Conservation (phyloP, 2,329 filamentous ascomycete species). For the Aspergillus fischeri region DNA sequence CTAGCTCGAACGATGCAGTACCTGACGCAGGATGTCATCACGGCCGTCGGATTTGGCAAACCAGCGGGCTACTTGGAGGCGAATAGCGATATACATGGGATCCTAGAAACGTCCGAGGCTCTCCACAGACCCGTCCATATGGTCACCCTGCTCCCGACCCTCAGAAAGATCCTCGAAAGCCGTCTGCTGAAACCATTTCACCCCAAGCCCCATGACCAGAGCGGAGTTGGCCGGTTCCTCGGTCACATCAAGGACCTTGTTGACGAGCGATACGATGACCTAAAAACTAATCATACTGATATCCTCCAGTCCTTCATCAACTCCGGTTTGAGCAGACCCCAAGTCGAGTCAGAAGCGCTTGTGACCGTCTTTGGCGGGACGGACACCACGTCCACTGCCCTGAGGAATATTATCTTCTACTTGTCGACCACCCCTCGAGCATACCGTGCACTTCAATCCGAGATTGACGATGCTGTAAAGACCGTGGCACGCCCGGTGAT, state of each 20-base stretch:
- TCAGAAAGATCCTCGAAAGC: neutral
- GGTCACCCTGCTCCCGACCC: neutral
- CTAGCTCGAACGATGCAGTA: neutral
- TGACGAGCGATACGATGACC: neutral
- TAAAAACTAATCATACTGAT: neutral
- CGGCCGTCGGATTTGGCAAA: neutral
- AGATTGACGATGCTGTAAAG: neutral
- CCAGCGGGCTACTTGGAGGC: neutral
- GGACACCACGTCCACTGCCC: neutral
- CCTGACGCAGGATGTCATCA: neutral
- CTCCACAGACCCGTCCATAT: neutral
- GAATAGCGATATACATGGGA: neutral
- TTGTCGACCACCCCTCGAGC: neutral
- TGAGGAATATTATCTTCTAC: neutral
- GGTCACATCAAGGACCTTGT: neutral
- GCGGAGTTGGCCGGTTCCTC: neutral
- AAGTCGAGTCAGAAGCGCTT: neutral
- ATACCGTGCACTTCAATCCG: neutral
- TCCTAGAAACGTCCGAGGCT: neutral
- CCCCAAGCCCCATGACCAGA: neutral
- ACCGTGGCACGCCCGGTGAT: neutral
- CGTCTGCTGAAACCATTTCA: neutral
- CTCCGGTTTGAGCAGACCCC: neutral
- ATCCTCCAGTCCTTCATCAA: neutral
- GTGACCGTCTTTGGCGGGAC: neutral